phyloP scores from a whole-genome alignment of 1,139 yeast genomes.

The Nadsonia commutata region DNA sequence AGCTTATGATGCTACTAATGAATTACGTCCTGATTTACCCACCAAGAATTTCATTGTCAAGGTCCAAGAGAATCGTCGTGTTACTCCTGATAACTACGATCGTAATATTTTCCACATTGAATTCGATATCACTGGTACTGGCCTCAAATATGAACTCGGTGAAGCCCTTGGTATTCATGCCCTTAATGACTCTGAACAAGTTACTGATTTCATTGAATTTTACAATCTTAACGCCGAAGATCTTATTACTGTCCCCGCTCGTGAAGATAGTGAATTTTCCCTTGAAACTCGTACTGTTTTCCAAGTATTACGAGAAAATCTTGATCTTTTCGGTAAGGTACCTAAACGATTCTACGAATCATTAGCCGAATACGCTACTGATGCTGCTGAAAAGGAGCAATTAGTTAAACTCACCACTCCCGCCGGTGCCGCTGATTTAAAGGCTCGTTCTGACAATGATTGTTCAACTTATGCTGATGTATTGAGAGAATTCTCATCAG shows the following conservation, averaged over 20 bases:
- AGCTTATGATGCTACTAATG: conserved; percentile 42
- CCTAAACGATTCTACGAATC: conserved; percentile 89
- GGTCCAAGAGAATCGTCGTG: conserved; percentile 82
- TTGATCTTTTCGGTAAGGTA: conserved; percentile 89
- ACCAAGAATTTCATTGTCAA: conserved; percentile 74
- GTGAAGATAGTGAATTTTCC: conserved; percentile 39
- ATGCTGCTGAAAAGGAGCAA: conserved; percentile 48
- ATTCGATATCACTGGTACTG: conserved; percentile 83
- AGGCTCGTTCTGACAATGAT: conserved; percentile 74
- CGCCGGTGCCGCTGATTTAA: conserved; percentile 77
- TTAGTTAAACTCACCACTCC: conserved; percentile 54
- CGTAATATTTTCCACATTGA: conserved; percentile 96
- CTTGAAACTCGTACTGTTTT: conserved; percentile 75
- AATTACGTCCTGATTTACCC: conserved; percentile 82
- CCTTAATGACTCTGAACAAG: conserved; percentile 54
- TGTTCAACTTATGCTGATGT: conserved; percentile 72
- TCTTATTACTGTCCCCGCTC: conserved; percentile 56
- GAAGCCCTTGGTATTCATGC: conserved; percentile 96
- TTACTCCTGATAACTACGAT: conserved; percentile 82
- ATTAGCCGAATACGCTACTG: conserved; percentile 58
- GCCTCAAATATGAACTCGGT: conserved; percentile 82
- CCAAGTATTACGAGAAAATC: conserved; percentile 64
- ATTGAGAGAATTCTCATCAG: conserved; percentile 65
- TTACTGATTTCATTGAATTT: conserved; percentile 49
- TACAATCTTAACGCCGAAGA: conserved; percentile 62